Base-by-base conservation (phyloP, 2,329 filamentous ascomycete genomes). In the Venturiaceae sp. region DNA sequence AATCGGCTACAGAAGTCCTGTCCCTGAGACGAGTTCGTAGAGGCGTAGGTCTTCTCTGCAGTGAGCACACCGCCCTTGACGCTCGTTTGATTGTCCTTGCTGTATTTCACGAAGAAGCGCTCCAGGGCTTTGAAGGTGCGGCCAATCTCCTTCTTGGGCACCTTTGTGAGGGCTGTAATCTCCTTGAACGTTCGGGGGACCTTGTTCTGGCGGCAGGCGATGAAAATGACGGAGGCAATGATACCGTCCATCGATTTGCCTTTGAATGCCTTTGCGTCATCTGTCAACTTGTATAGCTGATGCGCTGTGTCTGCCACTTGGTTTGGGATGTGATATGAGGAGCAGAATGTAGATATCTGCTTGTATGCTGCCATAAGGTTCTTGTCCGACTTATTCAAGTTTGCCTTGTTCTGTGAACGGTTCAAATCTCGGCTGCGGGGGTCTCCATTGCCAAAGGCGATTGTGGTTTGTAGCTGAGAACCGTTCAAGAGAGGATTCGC, bases 131-230 rank as follows among this genome's bases (percentile, higher is more conserved):
- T 99, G 82, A 96, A 99, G 26, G 92, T 92, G 60, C 92, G 81
- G 23, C 94, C 94, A 63, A 99, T 96, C 69, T 99, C 95, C 76
- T 97, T 97, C 78, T 97, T 96, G 61, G 87, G 86, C 30, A 99
- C 92, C 65, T 89, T 90, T 8, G 94, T 99, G 71, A 97, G 80
- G 61, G 90, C 87, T 75, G 89, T 95, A 67, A 99, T 94, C 72
- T 99, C 95, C 53, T 88, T 85, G 76, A 99, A 99, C 3, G 91
- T 95, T 64, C 94, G 88, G 4, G 89, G 87, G 32, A 92, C 87
- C 19, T 47, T 47, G 68, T 90, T 88, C 73, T 96, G 90, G 47
- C 94, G 90, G 71, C 92, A 97, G 41, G 94, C 91, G 66, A 99
- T 92, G 78, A 99, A 97, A 73, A 99, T 94, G 74, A 92, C 96